Conservation (phyloP, 1,284 basidiomycete species). For the Ceratobasidium sp. region DNA sequence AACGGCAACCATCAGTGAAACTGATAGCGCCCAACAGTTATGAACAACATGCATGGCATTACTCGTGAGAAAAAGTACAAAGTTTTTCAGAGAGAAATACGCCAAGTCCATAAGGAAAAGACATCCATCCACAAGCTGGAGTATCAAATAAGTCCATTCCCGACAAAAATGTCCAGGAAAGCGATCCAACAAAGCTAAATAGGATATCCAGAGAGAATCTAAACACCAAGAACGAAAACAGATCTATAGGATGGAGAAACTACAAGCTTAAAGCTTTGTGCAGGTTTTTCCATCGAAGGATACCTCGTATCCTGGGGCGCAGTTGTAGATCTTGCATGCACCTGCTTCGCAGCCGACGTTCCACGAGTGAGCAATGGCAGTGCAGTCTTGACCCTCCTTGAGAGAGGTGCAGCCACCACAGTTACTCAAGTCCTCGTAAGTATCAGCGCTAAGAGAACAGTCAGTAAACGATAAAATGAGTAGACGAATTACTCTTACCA, state of each 20-base stretch:
- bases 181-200: not conserved
- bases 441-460: conserved; percentile 53
- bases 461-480: not conserved
- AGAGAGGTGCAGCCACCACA: conserved; percentile 75
- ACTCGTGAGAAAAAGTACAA: not conserved
- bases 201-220: not conserved
- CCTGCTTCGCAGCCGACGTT: conserved; percentile 71
- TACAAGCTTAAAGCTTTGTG: conserved; percentile 53
- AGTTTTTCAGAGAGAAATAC: not conserved
- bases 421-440: conserved; percentile 60
- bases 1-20: no score
- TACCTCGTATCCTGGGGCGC: conserved; percentile 61
- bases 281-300: conserved; percentile 61
- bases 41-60: conserved; percentile 4
- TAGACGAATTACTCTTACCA: conserved; percentile 50
- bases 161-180: not conserved
- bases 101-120: conserved; percentile 3
- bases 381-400: conserved; percentile 72
- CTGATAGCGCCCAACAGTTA: not conserved
- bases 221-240: not conserved
- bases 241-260: not conserved
- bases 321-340: conserved; percentile 65
- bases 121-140: not conserved
- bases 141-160: not conserved
- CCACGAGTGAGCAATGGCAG: conserved; percentile 64